These are phyloP conservation scores for Termitomyces sp. DNA, from an alignment of 768 basidiomycete species.

Conservation along the genomic window DNA sequence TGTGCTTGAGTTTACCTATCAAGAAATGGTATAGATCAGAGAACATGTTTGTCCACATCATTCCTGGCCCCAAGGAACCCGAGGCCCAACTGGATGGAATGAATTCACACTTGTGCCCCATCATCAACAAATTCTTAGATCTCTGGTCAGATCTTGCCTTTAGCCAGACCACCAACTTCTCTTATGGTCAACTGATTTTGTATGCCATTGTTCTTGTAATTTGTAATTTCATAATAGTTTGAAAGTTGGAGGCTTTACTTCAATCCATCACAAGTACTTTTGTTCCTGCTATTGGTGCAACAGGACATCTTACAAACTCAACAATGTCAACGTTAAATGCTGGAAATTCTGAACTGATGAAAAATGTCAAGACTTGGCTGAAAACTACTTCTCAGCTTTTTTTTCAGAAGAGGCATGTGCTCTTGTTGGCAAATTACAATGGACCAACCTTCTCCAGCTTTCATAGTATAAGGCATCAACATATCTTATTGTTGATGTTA, in stretches of 20 bases:
- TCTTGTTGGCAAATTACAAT: not conserved
- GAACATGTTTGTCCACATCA: not conserved
- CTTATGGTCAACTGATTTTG: not conserved
- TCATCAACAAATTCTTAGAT: not conserved
- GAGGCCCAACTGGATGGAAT: too few relatives aligned
- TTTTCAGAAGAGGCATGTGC: not conserved
- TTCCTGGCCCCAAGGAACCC: not conserved
- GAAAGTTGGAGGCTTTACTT: not conserved
- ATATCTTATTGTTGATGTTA: too few relatives aligned
- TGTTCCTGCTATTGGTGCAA: not conserved
- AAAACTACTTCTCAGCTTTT: not conserved
- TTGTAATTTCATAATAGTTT: not conserved
- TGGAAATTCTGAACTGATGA: too few relatives aligned
- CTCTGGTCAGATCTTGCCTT: not conserved
- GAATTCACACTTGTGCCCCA: not conserved
- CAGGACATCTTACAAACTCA: too few relatives aligned
- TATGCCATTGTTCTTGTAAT: not conserved
- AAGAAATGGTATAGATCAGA: not conserved
- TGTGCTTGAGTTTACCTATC: too few relatives aligned
- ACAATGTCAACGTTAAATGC: too few relatives aligned
- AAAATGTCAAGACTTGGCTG: too few relatives aligned
- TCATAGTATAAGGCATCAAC: too few relatives aligned
- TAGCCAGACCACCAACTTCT: not conserved
- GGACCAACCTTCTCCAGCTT: not conserved
- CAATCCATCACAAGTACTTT: not conserved